Base-by-base conservation (phyloP, 1,139 yeast species). In the Saccharomyces hybrid region DNA sequence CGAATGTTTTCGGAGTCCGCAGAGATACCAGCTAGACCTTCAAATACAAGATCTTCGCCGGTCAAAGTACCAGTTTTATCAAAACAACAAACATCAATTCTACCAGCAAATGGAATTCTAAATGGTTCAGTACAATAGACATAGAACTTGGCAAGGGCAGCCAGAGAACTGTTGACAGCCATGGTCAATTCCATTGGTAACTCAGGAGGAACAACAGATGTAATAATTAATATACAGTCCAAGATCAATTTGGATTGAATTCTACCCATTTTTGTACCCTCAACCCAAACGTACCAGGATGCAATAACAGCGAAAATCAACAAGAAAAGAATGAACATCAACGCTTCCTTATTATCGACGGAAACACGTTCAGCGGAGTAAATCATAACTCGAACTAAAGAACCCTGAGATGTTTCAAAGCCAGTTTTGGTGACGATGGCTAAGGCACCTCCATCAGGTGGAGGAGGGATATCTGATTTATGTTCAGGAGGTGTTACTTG, bases 161-260 rank as follows among this genome's bases (percentile, higher is more conserved):
- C 83, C 68, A 93, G 78, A 8, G 98, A 91, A 48, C 89, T 79
- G 73, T 93, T 93, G 48, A 93, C 99, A 57, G 99, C 99, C 91
- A 93, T 86, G 31, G 99, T 93, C 65, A 93, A 81, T 76, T 93
- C 99, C 99, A 93, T 95, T 53, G 99, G 99, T 63, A 93, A 80
- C 75, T 93, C 99, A 52, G 99, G 99, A 48, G 99, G 99, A 48
- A 93, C 99, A 62, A 93, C 99, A 50, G 98, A 91, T 23, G 99
- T 93, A 63, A 93, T 81, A 65, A 93, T 95, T 69, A 93, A 82
- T 62, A 93, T 87, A 84, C 99, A 95, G 73, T 93, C 98, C 69
- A 93, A 80, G 63, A 93, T 85, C 69, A 93, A 81, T 74, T 93
- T 93, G 54, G 96, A 88, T 72, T 93, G 96, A 65, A 88, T 82